Evolutionary conservation across 345 rosid genomes (phyloP), one percentile per base, ranked within the genome.

Genomic region (Salix dunnii): DNA sequence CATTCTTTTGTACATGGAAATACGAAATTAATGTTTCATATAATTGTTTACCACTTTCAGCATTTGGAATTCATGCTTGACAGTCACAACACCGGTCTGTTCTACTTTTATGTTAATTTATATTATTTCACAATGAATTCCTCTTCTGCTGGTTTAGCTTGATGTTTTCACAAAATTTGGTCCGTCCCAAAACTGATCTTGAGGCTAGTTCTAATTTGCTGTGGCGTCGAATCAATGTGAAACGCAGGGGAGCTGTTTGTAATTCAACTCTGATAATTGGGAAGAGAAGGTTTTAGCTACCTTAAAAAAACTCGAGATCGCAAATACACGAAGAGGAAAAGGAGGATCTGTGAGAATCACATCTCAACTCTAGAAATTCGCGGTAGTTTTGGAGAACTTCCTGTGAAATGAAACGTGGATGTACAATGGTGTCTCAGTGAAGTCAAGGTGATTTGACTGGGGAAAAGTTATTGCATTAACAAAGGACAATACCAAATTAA

Each of bases 1-100:
- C 75, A 90, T 92, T 89, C 90, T 88, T 89, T 86, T 88, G 93
- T 89, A 86, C 84, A 88, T 82, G 82, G 73, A 60, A 72, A 77
- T 80, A 66, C 69, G 46, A 42, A 58, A 76, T 8, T 49, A 53
- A 55, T 72, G 73, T 71, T 78, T 77, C 69, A 16, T 67, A 67
- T 82, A 70, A 66, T 58, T n/a, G 28, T 40, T 76, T 33, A 16
- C 30, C 28, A 43, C 27, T 70, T 40, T 49, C 38, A 69, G n/a
- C 70, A 31, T 76, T 68, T 78, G 76, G 48, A 11, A 46, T 43
- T 27, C 3, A 21, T 73, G 68, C 53, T 77, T 70, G 73, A 42
- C 20, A 63, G 36, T 38, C 30, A 5, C 12, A 33, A 25, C 48
- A 21, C 25, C 27, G 42, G 31, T 43, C 28, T 28, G 4, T 1